A percentile compares a stretch with the other conserved stretches of the same genome.
These are phyloP conservation scores for Cyclostephanos tholiformis DNA, from an alignment of 108 stramenopile species.

Conservation along the genomic window DNA sequence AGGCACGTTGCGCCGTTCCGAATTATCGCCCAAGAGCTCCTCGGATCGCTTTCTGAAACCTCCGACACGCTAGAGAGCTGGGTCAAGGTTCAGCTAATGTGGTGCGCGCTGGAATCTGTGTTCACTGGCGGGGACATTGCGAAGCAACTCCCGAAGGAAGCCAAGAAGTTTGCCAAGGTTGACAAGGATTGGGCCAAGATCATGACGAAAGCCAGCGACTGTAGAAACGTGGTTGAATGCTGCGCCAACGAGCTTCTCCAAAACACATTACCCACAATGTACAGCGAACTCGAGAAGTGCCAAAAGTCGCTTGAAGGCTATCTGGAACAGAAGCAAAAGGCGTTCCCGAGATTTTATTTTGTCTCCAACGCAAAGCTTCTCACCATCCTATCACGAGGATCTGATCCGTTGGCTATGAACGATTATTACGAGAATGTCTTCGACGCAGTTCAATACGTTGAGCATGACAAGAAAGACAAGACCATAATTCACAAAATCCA, in stretches of 20 bases:
- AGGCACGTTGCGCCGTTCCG: constrained; percentile 85
- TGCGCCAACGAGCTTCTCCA: constrained; percentile 75
- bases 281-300: constrained; percentile 90
- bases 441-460: constrained; percentile 87
- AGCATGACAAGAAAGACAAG: constrained; percentile 88
- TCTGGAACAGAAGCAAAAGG: constrained; percentile 90
- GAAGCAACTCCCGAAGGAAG: constrained; percentile 90
- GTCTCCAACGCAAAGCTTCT: constrained; percentile 90
- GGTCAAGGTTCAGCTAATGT: constrained; percentile 92
- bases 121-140: constrained; percentile 94
- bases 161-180: constrained; percentile 90
- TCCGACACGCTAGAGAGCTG: constrained; percentile 90
- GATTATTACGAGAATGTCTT: constrained; percentile 92
- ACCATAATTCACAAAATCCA: constrained; percentile 83
- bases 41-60: constrained; percentile 78
- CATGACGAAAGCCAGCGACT: constrained; percentile 80
- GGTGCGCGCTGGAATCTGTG: constrained; percentile 90
- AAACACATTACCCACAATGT: constrained; percentile 81
- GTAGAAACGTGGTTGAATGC: constrained; percentile 79
- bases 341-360: constrained; percentile 94
- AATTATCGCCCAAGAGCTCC: constrained; percentile 77
- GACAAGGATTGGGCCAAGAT: constrained; percentile 93
- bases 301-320: constrained; percentile 92
- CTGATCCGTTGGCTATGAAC: constrained; percentile 91
- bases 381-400: constrained; percentile 88